These are phyloP conservation scores for Cercospora zeina DNA, from an alignment of 2,329 filamentous ascomycete genomes.

Conservation along the genomic window DNA sequence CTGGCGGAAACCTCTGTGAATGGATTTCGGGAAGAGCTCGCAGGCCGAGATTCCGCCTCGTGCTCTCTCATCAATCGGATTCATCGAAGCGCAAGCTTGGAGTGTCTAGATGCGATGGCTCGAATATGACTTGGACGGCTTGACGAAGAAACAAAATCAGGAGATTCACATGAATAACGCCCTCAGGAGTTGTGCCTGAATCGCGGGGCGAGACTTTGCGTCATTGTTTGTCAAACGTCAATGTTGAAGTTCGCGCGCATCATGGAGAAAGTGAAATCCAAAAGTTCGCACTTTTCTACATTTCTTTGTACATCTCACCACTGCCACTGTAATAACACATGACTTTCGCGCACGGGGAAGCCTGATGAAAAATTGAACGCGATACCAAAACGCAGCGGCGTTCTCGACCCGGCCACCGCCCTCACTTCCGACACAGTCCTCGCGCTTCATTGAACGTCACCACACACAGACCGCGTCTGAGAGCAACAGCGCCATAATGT, in stretches of 20 bases:
- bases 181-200: conserved; percentile 8
- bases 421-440: not conserved
- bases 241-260: not conserved
- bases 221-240: conserved; percentile 14
- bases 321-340: too few species aligned
- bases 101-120: too few species aligned
- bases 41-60: too few species aligned
- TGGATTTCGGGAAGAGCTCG: too few species aligned
- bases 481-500: conserved; percentile 51
- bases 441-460: not conserved
- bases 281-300: too few species aligned
- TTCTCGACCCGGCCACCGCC: not conserved
- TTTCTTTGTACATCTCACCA: too few species aligned
- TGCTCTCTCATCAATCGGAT: too few species aligned
- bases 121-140: too few species aligned
- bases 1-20: too few species aligned
- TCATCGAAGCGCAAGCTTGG: too few species aligned
- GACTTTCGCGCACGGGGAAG: not conserved
- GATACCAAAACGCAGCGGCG: not conserved
- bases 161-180: conserved; percentile 8
- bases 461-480: not conserved
- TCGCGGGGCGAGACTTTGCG: conserved; percentile 14
- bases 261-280: not conserved
- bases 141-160: not conserved
- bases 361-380: not conserved